A percentile compares a stretch with the other conserved stretches of the same genome.
Conservation (phyloP, 345 rosid species). For the Toxicodendron radicans region DNA sequence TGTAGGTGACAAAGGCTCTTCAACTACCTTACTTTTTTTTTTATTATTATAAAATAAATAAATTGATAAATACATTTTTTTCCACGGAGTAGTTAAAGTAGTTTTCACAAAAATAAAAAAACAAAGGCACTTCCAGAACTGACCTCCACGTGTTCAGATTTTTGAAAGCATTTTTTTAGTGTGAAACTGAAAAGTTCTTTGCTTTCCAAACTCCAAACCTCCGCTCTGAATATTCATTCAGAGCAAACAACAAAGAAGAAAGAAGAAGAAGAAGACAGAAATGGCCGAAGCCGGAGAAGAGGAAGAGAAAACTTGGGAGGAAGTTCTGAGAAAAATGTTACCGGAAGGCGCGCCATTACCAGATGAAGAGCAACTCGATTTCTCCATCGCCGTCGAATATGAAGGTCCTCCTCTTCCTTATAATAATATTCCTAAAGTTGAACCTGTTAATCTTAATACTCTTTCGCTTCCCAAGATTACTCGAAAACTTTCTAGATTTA, state of each 20-base stretch:
- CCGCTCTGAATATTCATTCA: too few relatives aligned
- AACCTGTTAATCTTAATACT: constrained; percentile 36
- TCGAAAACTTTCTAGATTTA: neutral
- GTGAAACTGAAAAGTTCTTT: neutral
- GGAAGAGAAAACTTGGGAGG: constrained; percentile 28
- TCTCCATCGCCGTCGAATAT: constrained; percentile 58
- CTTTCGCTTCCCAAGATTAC: neutral
- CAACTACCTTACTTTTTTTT: too few relatives aligned
- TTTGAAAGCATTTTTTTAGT: neutral
- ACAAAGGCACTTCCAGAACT: too few relatives aligned
- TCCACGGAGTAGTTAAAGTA: too few relatives aligned
- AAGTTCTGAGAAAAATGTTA: constrained; percentile 36
- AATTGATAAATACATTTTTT: too few relatives aligned
- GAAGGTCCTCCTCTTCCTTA: constrained; percentile 56
- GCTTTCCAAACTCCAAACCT: too few relatives aligned
- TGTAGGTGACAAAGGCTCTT: too few relatives aligned
- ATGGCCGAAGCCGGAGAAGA: too few relatives aligned
- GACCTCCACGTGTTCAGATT: too few relatives aligned
- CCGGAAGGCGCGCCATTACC: constrained; percentile 46
- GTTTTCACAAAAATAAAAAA: too few relatives aligned
- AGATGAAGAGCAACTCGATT: constrained; percentile 52
- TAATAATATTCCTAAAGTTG: constrained; percentile 44
- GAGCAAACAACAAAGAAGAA: too few relatives aligned
- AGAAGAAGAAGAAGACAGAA: neutral
- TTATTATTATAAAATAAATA: too few relatives aligned